Conservation (phyloP, 2,329 filamentous ascomycete species). For the Gnomoniopsis smithogilvyi region DNA sequence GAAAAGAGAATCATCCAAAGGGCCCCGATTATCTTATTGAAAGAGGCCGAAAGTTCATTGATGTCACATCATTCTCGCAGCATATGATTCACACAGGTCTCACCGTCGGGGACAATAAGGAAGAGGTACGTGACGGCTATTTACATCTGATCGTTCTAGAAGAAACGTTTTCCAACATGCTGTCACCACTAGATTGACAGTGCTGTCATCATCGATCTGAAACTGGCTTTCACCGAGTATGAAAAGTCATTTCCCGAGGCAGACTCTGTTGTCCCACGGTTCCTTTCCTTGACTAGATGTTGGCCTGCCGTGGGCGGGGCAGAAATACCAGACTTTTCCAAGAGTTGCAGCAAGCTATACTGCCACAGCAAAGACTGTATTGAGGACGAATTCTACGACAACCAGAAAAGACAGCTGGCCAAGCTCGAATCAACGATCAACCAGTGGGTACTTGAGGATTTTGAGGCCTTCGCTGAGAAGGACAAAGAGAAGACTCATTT, state of each 20-base stretch:
- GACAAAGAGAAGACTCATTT: constrained; percentile 19
- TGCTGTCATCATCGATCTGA: constrained; percentile 29
- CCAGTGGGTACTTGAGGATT: background rate
- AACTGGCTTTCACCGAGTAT: constrained; percentile 22
- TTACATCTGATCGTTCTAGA: too few species aligned
- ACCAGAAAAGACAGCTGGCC: background rate
- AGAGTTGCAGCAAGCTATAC: too few species aligned
- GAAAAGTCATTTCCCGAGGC: background rate
- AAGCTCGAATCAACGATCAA: background rate
- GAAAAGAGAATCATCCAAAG: too few species aligned
- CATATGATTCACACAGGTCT: constrained; percentile 28
- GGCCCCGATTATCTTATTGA: constrained; percentile 6
- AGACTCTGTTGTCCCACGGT: background rate
- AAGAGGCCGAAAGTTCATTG: constrained; percentile 21
- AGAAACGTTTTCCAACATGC: background rate
- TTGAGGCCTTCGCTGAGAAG: constrained; percentile 2
- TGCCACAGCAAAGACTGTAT: too few species aligned
- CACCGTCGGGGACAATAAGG: constrained; percentile 21
- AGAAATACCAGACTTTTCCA: too few species aligned
- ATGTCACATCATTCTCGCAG: constrained; percentile 20
- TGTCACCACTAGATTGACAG: constrained; percentile 23
- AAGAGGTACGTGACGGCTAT: constrained; percentile 18
- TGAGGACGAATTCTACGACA: too few species aligned
- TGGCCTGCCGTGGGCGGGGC: background rate
- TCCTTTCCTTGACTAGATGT: background rate